Percentiles rank a stretch among this genome's conserved stretches.
phyloP scores from a whole-genome alignment of 2,329 filamentous ascomycete species.

The Spiromastix sp. region DNA sequence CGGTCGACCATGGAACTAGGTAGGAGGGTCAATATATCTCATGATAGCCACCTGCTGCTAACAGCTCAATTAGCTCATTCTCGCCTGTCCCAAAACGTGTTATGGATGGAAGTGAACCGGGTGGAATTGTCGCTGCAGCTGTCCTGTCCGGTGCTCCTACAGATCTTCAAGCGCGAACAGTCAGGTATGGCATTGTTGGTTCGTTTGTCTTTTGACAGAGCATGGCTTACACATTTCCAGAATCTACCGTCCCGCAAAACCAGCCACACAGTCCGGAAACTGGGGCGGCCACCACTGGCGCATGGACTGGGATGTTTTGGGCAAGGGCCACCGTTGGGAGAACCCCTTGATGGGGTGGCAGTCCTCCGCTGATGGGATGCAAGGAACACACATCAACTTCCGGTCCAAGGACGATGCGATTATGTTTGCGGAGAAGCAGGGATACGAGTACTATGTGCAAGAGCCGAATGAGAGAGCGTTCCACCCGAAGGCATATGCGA shows the following conservation, averaged over 20 bases:
- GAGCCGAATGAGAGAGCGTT: slow-evolving; percentile 86
- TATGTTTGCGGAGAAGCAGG: slow-evolving; percentile 92
- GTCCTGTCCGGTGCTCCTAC: slow-evolving; percentile 84
- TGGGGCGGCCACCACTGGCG: slow-evolving; percentile 82
- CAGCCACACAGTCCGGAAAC: slow-evolving; percentile 89
- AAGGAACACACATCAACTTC: slow-evolving; percentile 86
- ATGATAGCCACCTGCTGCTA: slow-evolving; percentile 18
- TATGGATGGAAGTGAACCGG: slow-evolving; percentile 82
- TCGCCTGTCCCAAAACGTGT: slow-evolving; percentile 83
- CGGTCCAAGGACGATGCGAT: slow-evolving; percentile 91
- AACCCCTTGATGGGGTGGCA: slow-evolving; percentile 99
- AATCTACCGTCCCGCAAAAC: slow-evolving; percentile 84
- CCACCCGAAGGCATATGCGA: slow-evolving; percentile 86
- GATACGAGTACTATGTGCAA: slow-evolving; percentile 98
- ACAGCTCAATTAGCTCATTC: slow-evolving; percentile 61
- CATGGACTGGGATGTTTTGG: slow-evolving; percentile 95
- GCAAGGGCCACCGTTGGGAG: slow-evolving; percentile 94
- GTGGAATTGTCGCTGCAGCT: slow-evolving; percentile 64
- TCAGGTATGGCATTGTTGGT: no score
- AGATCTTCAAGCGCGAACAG: slow-evolving; percentile 86
- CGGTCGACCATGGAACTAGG: slow-evolving; percentile 84
- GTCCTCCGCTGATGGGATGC: slow-evolving; percentile 88
- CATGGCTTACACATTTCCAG: slow-evolving; percentile 40
- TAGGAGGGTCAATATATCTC: slow-evolving; percentile 37
- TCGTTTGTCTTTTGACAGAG: no score